Evolutionary conservation across 371 early-diverging fungal genomes (phyloP).

Genomic region (Apophysomyces elegans): DNA sequence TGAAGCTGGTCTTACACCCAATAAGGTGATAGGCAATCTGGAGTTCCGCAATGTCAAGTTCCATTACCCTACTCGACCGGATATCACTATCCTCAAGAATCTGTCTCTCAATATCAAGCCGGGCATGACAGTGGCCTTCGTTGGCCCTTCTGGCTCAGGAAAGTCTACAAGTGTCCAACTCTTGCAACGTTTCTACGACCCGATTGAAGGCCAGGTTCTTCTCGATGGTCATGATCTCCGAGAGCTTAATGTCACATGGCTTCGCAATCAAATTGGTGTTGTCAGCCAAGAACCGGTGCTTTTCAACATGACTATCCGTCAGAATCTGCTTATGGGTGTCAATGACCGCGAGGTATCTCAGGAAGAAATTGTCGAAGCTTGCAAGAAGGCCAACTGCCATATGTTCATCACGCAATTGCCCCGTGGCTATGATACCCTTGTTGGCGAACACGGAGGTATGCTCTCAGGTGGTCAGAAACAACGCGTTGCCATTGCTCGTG

Average conservation of each 20-base stretch:
- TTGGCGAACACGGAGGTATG: constrained; percentile 67
- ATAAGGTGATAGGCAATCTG: constrained; percentile 61
- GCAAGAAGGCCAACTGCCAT: constrained; percentile 71
- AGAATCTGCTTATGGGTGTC: constrained; percentile 75
- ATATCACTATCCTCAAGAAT: constrained; percentile 63
- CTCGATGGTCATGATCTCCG: constrained; percentile 74
- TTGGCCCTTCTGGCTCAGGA: constrained; percentile 86
- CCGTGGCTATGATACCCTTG: constrained; percentile 69
- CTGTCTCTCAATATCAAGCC: constrained; percentile 66
- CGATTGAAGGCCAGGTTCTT: constrained; percentile 58
- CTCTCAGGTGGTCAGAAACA: constrained; percentile 80
- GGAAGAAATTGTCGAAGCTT: constrained; percentile 58
- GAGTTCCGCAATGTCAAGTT: constrained; percentile 72
- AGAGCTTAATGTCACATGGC: constrained; percentile 65
- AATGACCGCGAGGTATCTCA: constrained; percentile 37
- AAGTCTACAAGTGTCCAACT: constrained; percentile 88
- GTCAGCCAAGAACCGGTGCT: constrained; percentile 90
- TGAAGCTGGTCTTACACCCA: constrained; percentile 55
- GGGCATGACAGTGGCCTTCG: constrained; percentile 76
- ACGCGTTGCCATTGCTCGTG: constrained; percentile 44
- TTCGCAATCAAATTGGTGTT: constrained; percentile 78
- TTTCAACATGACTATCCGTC: constrained; percentile 77
- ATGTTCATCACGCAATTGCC: constrained; percentile 76
- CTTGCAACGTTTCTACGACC: constrained; percentile 88
- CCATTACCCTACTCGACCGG: constrained; percentile 74